Base-by-base conservation (phyloP, 768 basidiomycete species). In the Hypholoma sublateritium region DNA sequence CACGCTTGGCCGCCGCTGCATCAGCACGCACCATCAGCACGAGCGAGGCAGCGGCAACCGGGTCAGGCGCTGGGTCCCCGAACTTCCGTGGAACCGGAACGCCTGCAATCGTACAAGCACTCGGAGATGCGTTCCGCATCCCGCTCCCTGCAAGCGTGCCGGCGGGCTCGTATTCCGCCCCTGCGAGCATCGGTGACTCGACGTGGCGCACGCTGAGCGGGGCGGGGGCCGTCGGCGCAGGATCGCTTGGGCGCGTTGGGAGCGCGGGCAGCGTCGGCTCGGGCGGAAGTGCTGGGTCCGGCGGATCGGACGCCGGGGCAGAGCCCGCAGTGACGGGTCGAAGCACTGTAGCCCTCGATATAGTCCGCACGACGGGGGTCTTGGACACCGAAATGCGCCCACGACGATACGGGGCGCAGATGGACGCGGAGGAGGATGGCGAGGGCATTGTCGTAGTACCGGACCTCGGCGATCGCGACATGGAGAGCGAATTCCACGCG, bases 121-220 rank as follows among this genome's bases (percentile, higher is more conserved):
- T 82, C 19, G 82, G 83, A 53, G 85, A 87, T 57, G 78, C 82
- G 1, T 84, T 86, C 75, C 76, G 83, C n/a, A 77, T 82, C 50
- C 61, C 76, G 6, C 59, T 73, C 57, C 69, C 62, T 1, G 12
- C 22, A 2, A 47, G 46, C 13, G 17, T 60, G 52, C 19, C 22
- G 37, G 24, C 59, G 12, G 53, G 59, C 19, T 62, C 73, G 21
- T 77, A 76, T 57, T 76, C 75, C 0, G 73, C 76, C 0, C 77
- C 77, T 4, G 71, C 71, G 35, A 74, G 72, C 19, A 77, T 77
- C 41, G 76, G 75, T 0, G 77, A 79, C 53, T 79, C 77, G 21
- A 79, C 77, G 6, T 79, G 76, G 76, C 69, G 76, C 37, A 74
- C 77, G 1, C 61, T 79, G 8, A 62, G 63, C 51, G 62, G 67